A percentile compares a stretch with the other conserved stretches of the same genome.
phyloP scores from a whole-genome alignment of 73 alveolate species.

The Paramecium pentaurelia region DNA sequence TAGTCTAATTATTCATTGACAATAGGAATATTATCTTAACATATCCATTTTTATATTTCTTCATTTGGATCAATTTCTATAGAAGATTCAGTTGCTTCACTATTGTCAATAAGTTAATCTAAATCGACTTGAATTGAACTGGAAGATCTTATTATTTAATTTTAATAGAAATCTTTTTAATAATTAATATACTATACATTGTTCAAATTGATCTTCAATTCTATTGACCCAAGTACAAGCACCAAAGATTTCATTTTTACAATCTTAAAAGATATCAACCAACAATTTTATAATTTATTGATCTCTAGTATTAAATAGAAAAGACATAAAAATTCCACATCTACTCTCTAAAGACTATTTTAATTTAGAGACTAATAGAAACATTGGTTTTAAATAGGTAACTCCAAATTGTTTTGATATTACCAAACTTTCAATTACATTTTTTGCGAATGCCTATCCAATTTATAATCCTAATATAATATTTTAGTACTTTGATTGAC shows the following conservation, averaged over 20 bases:
- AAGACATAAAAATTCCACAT: not conserved
- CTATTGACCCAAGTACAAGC: constrained; percentile 10
- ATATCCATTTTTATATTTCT: not conserved
- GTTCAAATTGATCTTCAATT: constrained; percentile 9
- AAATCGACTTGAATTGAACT: not conserved
- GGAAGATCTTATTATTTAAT: not conserved
- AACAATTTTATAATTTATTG: not conserved
- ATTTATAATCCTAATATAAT: not conserved
- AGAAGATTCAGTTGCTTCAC: not conserved
- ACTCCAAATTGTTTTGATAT: not conserved
- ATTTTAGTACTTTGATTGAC: not conserved
- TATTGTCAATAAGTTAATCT: not conserved
- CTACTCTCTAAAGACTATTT: not conserved
- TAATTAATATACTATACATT: not conserved
- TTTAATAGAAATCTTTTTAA: not conserved
- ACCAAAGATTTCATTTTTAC: not conserved
- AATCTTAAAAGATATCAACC: not conserved
- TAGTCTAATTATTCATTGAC: not conserved
- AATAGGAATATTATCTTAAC: not conserved
- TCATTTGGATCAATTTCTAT: constrained; percentile 8
- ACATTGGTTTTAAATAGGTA: not conserved
- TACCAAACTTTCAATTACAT: not conserved
- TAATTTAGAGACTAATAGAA: not conserved
- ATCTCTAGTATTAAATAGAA: not conserved
- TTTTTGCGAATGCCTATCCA: not conserved